A percentile compares a stretch with the other conserved stretches of the same genome.
These are phyloP conservation scores for Thyridium curvatum DNA, from an alignment of 2,329 filamentous ascomycete genomes.

Conservation along the genomic window DNA sequence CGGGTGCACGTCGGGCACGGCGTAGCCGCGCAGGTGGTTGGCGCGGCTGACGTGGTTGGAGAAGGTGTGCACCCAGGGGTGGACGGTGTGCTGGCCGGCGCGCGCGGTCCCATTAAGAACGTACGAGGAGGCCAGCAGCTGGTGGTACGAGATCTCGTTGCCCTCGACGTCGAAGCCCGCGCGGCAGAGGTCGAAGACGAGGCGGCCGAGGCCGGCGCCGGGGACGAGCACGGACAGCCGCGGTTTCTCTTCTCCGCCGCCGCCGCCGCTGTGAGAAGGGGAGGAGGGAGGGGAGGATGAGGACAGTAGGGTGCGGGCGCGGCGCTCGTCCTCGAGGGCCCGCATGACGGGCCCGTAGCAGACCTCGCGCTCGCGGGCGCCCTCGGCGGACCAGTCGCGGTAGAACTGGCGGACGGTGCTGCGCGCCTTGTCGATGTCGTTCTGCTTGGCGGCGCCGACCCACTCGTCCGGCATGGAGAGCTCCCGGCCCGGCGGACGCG, in stretches of 20 bases:
- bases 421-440: conserved; percentile 83
- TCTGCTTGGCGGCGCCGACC: conserved; percentile 62
- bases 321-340: conserved; percentile 49
- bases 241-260: conserved; percentile 22
- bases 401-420: conserved; percentile 92
- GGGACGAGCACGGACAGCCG: conserved; percentile 71
- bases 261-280: conserved; percentile 1
- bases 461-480: conserved; percentile 54
- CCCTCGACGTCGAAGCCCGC: conserved; percentile 73
- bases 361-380: conserved; percentile 63
- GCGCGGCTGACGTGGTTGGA: conserved; percentile 72
- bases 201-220: conserved; percentile 78
- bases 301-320: no score
- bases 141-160: conserved; percentile 96
- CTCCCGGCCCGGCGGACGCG: conserved; percentile 14
- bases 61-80: conserved; percentile 82
- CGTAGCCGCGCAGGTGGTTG: conserved; percentile 69
- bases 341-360: conserved; percentile 70
- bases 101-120: conserved; percentile 62
- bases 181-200: conserved; percentile 80
- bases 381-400: conserved; percentile 86
- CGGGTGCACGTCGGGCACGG: conserved; percentile 77
- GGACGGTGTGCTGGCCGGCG: conserved; percentile 63
- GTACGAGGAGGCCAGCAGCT: conserved; percentile 78
- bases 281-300: conserved; percentile 4